A percentile compares a stretch with the other conserved stretches of the same genome.
Conservation (phyloP, 2,329 filamentous ascomycete species). For the Trichoderma citrinoviride region DNA sequence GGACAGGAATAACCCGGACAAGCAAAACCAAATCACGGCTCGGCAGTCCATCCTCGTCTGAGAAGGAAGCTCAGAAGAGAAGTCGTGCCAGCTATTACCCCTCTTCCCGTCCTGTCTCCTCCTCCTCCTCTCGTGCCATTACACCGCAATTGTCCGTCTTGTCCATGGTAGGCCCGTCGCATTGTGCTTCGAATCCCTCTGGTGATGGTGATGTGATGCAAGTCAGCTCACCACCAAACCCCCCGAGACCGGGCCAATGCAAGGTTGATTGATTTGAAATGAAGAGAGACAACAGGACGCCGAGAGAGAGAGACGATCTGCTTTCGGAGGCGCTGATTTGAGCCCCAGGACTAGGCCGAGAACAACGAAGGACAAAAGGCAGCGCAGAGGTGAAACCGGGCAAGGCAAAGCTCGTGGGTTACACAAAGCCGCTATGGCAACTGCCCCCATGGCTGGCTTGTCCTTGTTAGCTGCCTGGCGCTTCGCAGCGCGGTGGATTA, state of each 20-base stretch:
- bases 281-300: background rate
- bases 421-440: background rate
- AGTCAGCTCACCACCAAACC: constrained; percentile 6
- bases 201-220: constrained; percentile 14
- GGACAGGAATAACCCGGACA: background rate
- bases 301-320: background rate
- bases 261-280: background rate
- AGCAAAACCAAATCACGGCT: background rate
- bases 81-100: background rate
- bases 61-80: background rate
- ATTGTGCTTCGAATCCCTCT: constrained; percentile 1
- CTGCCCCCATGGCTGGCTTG: background rate
- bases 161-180: background rate
- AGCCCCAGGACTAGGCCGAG: background rate
- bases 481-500: background rate
- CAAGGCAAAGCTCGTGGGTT: background rate
- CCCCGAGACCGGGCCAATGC: background rate
- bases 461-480: background rate
- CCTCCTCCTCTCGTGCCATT: background rate
- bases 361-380: background rate
- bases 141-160: background rate
- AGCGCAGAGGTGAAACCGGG: constrained; percentile 1
- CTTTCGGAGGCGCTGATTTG: background rate
- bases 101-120: background rate
- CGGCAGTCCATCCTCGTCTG: background rate